phyloP scores from a whole-genome alignment of 805 yeast genomes.

The Sungouiella thailandica region DNA sequence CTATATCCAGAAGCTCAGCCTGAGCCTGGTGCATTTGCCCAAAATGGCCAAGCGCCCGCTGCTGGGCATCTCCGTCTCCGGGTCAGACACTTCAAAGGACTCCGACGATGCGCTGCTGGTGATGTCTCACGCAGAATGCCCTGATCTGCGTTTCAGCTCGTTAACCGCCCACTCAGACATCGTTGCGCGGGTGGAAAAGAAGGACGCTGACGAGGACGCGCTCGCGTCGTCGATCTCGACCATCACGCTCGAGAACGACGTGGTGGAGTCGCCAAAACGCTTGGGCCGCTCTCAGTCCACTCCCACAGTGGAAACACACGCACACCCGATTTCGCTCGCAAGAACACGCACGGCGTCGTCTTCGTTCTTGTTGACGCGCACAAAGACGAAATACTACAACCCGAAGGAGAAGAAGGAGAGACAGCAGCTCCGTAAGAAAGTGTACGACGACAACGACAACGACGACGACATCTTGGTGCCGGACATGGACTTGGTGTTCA shows the following conservation, averaged over 20 bases:
- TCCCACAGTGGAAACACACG: slow-evolving; percentile 6
- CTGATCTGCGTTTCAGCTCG: slow-evolving; percentile 36
- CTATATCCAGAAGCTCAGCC: slow-evolving; percentile 28
- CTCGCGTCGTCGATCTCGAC: slow-evolving; percentile 18
- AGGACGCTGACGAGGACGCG: slow-evolving; percentile 5
- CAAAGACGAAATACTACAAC: slow-evolving; percentile 31
- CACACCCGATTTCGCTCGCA: slow-evolving; percentile 3
- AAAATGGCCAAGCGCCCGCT: slow-evolving; percentile 17
- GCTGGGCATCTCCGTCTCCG: slow-evolving; percentile 30
- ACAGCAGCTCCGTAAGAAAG: slow-evolving; percentile 31
- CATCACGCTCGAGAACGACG: slow-evolving; percentile 12
- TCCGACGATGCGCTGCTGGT: slow-evolving; percentile 35
- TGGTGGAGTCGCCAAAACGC: slow-evolving; percentile 6
- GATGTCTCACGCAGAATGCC: slow-evolving; percentile 29
- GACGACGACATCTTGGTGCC: slow-evolving; percentile 36
- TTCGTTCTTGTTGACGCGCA: slow-evolving; percentile 22
- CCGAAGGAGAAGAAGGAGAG: slow-evolving; percentile 36
- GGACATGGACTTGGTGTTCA: slow-evolving; percentile 38
- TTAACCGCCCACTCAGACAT: slow-evolving; percentile 26
- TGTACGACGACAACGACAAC: slow-evolving; percentile 37
- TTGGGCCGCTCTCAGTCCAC: slow-evolving; percentile 12
- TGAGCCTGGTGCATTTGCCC: slow-evolving; percentile 16
- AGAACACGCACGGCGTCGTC: slow-evolving; percentile 10
- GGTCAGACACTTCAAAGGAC: slow-evolving; percentile 23
- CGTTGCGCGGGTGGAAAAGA: slow-evolving; percentile 2